phyloP scores from a whole-genome alignment of 2,329 filamentous ascomycete genomes.

The Fusarium chaquense region DNA sequence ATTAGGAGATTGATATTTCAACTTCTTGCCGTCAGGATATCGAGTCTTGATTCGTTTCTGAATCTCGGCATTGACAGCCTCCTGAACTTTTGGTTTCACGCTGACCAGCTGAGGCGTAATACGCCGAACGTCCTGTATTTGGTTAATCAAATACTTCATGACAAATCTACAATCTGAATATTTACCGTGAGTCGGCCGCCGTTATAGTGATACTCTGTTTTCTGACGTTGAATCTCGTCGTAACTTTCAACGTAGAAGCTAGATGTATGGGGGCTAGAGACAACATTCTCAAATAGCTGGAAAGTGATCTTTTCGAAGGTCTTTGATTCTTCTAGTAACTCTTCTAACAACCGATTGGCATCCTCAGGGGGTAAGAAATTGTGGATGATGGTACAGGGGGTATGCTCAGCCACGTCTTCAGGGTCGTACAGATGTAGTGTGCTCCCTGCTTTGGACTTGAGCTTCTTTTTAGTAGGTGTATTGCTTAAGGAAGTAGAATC shows the following conservation, averaged over 20 bases:
- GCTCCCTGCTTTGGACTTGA: constrained; percentile 79
- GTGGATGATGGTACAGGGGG: constrained; percentile 91
- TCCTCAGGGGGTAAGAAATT: constrained; percentile 82
- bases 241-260: constrained; percentile 84
- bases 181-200: constrained; percentile 75
- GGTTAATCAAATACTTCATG: constrained; percentile 17
- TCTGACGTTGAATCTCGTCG: constrained; percentile 76
- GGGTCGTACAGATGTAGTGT: constrained; percentile 88
- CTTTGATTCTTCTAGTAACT: constrained; percentile 79
- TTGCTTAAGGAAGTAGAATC: constrained; percentile 25
- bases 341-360: constrained; percentile 79
- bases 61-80: constrained; percentile 83
- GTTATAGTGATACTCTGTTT: constrained; percentile 87
- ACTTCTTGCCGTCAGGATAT: constrained; percentile 77
- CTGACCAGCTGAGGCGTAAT: constrained; percentile 79
- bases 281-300: constrained; percentile 88
- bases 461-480: constrained; percentile 58
- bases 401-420: constrained; percentile 82
- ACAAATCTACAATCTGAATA: not conserved
- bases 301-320: constrained; percentile 80
- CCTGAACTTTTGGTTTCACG: constrained; percentile 77
- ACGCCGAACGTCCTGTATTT: constrained; percentile 74
- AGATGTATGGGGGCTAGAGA: constrained; percentile 85
- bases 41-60: constrained; percentile 73
- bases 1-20: constrained; percentile 79